phyloP scores from a whole-genome alignment of 116 monocot genomes.

The Posidonia oceanica region DNA sequence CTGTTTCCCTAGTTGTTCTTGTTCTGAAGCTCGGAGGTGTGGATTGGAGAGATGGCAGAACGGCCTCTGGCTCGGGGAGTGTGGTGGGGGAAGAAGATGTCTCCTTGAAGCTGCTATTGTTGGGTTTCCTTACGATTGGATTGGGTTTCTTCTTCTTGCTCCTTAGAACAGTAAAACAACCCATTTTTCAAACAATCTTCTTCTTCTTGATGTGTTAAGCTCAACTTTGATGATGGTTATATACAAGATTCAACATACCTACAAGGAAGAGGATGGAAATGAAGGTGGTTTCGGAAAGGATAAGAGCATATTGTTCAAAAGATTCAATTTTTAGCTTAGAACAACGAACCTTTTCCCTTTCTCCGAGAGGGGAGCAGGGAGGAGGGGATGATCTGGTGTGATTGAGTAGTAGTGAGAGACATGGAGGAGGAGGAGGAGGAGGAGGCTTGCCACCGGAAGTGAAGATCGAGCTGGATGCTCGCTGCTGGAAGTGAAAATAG shows the following conservation, averaged over 20 bases:
- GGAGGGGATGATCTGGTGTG: background rate
- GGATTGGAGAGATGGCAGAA: conserved; percentile 59
- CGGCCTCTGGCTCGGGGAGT: conserved; percentile 48
- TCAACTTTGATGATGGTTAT: too few species aligned
- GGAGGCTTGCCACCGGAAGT: too few species aligned
- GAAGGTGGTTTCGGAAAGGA: background rate
- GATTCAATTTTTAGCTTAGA: background rate
- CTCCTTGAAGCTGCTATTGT: conserved; percentile 9
- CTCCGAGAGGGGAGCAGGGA: too few species aligned
- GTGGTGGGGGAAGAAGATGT: conserved; percentile 14
- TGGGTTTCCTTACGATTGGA: conserved; percentile 12
- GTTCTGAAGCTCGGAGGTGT: conserved; percentile 91
- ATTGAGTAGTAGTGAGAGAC: background rate
- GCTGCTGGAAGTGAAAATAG: too few species aligned
- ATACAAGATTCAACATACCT: conserved; percentile 3
- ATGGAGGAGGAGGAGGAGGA: background rate
- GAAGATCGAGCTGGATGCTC: too few species aligned
- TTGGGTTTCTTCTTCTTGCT: conserved; percentile 52
- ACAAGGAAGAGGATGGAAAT: background rate
- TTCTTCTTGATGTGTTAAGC: background rate
- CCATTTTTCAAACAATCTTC: conserved; percentile 28
- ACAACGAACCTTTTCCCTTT: background rate
- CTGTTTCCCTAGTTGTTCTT: conserved; percentile 23
- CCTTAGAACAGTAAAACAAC: conserved; percentile 73
- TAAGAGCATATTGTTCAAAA: too few species aligned